Conservation (phyloP, 228 moss, liverwort and hornwort species). For the Sphagnum magellanicum region DNA sequence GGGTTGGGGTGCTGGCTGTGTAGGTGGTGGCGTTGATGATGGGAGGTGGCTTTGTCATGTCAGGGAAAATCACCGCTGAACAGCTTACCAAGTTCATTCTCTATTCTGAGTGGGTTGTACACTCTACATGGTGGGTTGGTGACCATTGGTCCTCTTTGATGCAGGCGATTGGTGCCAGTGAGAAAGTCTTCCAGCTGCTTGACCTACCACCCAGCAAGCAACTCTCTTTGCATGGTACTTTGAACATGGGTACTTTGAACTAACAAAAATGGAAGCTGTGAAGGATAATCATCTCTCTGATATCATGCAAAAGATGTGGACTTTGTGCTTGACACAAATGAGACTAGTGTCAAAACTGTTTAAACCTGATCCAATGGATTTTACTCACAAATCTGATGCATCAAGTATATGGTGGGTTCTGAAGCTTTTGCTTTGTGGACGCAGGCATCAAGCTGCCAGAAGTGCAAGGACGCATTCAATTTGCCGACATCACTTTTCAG, state of each 20-base stretch:
- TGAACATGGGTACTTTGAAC: no score
- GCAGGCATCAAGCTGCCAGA: conserved; percentile 66
- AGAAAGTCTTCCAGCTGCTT: conserved; percentile 94
- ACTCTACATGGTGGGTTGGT: conserved; percentile 99
- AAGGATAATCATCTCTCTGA: no score
- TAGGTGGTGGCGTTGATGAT: conserved; percentile 95
- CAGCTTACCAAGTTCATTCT: conserved; percentile 95
- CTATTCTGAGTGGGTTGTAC: conserved; percentile 99
- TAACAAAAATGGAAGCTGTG: no score
- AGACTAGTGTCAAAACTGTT: no score
- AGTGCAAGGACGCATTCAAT: conserved; percentile 86
- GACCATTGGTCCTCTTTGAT: conserved; percentile 99
- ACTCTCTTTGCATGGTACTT: conserved; percentile 62
- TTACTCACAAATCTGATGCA: no score
- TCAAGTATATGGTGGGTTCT: no score
- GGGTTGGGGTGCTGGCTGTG: conserved; percentile 24
- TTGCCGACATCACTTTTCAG: conserved; percentile 80
- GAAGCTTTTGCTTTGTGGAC: no score
- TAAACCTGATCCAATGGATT: no score
- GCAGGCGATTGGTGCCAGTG: conserved; percentile 98
- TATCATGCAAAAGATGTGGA: no score
- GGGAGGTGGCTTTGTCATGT: conserved; percentile 96
- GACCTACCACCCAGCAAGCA: conserved; percentile 81
- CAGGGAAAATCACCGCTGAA: conserved; percentile 77
- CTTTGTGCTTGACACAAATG: no score